phyloP scores from a whole-genome alignment of 352 stramenopile genomes.

The Phytophthora sp. region DNA sequence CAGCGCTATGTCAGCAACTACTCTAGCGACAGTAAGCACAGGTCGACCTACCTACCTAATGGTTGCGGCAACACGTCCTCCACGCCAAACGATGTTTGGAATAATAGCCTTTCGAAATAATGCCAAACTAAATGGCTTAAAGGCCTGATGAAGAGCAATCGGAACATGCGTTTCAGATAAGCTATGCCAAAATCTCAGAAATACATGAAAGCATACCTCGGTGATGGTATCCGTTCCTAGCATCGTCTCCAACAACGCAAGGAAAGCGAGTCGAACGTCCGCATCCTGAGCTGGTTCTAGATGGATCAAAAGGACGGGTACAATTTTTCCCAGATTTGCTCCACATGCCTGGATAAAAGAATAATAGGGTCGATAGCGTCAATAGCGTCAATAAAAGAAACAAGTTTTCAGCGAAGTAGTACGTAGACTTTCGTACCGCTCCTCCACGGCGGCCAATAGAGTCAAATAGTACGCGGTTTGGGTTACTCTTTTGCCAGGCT shows the following conservation, averaged over 20 bases:
- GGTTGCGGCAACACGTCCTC: constrained; percentile 83
- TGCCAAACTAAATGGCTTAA: constrained; percentile 61
- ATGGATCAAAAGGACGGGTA: constrained; percentile 72
- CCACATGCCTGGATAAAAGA: constrained; percentile 55
- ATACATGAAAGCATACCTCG: constrained; percentile 41
- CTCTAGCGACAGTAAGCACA: background rate
- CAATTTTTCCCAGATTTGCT: constrained; percentile 58
- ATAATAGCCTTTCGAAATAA: constrained; percentile 84
- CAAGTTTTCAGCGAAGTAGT: background rate
- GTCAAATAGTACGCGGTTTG: constrained; percentile 76
- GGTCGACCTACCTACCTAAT: constrained; percentile 56
- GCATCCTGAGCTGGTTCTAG: constrained; percentile 69
- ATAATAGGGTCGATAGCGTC: background rate
- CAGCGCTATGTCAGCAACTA: constrained; percentile 5
- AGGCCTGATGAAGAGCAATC: constrained; percentile 40
- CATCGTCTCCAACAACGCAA: constrained; percentile 88
- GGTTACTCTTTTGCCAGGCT: constrained; percentile 69
- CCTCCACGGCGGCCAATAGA: constrained; percentile 74
- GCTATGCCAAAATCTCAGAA: background rate
- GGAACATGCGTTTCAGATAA: background rate
- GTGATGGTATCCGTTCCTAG: constrained; percentile 58
- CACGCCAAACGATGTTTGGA: constrained; percentile 91
- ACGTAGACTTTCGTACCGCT: constrained; percentile 37
- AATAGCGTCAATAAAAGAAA: too few species aligned
- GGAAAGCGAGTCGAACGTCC: constrained; percentile 80